phyloP scores from a whole-genome alignment of 169 alveolate genomes.

The Sarcocystis neurona region DNA sequence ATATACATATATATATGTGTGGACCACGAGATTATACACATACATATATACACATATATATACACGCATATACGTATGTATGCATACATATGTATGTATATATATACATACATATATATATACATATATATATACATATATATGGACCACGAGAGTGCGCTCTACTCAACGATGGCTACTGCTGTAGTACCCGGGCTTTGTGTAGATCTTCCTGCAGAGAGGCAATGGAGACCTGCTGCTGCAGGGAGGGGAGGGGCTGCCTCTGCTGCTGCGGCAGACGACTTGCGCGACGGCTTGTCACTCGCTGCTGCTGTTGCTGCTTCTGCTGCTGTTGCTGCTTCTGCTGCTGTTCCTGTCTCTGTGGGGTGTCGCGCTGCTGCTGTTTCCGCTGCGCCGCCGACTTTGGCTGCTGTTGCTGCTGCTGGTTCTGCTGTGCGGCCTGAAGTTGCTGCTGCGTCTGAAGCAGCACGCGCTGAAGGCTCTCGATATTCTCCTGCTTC shows the following conservation, averaged over 20 bases:
- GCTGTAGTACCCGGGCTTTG: not conserved
- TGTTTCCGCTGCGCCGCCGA: not conserved
- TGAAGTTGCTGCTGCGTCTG: not conserved
- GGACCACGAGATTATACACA: too few relatives aligned
- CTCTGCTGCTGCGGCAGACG: too few relatives aligned
- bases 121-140: conserved; percentile 4
- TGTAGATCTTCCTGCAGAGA: not conserved
- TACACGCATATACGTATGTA: not conserved
- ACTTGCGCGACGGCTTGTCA: not conserved
- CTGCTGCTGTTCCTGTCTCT: not conserved
- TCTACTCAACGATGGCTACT: too few relatives aligned
- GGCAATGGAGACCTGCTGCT: not conserved
- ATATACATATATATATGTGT: too few relatives aligned
- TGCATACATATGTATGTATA: not conserved
- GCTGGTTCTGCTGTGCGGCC: not conserved
- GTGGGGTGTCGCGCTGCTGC: not conserved
- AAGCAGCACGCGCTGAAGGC: not conserved
- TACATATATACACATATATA: not conserved
- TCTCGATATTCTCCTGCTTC: not conserved
- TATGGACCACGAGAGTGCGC: not conserved
- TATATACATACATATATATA: conserved; percentile 1
- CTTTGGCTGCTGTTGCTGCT: not conserved
- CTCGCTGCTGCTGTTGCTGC: not conserved
- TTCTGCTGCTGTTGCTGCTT: not conserved
- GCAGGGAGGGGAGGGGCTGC: not conserved